Evolutionary conservation across 148 eudicot species (phyloP).

Genomic region (Tetragonia tetragonoides): DNA sequence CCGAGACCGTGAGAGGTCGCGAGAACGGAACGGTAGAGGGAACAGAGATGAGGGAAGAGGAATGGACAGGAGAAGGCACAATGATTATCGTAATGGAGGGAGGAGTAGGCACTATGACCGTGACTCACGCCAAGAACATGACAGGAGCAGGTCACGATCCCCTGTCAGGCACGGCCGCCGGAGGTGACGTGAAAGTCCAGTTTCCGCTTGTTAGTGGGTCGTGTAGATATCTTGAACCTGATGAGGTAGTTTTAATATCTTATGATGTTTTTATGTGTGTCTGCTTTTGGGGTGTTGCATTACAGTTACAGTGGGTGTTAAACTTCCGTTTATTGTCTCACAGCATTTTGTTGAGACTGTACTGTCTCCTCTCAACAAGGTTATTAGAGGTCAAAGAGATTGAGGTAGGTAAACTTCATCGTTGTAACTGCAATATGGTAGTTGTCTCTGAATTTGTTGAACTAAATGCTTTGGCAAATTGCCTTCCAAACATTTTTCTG

Average conservation of each 20-base stretch:
- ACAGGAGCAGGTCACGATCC: slow-evolving; percentile 74
- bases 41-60: slow-evolving; percentile 51
- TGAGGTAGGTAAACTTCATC: slow-evolving; percentile 45
- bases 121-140: slow-evolving; percentile 35
- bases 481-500: slow-evolving; percentile 11
- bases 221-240: slow-evolving; percentile 35
- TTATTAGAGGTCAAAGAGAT: slow-evolving; percentile 34
- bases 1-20: slow-evolving; percentile 50
- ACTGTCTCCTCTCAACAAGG: slow-evolving; percentile 39
- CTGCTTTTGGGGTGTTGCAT: slow-evolving; percentile 24
- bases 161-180: slow-evolving; percentile 55
- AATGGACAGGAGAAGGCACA: slow-evolving; percentile 37
- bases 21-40: slow-evolving; percentile 52
- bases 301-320: slow-evolving; percentile 29
- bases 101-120: slow-evolving; percentile 60
- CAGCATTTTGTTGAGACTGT: slow-evolving; percentile 41
- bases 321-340: slow-evolving; percentile 41
- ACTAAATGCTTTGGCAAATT: slow-evolving; percentile 22
- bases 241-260: slow-evolving; percentile 48
- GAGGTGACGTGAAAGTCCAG: slow-evolving; percentile 50
- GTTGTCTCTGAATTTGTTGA: slow-evolving; percentile 15
- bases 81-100: slow-evolving; percentile 55
- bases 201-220: slow-evolving; percentile 30
- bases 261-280: slow-evolving; percentile 30
- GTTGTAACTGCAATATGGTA: slow-evolving; percentile 18